Evolutionary conservation across 768 basidiomycete species (phyloP), one percentile per base, ranked within the genome.

Genomic region (Boletus fagicola): DNA sequence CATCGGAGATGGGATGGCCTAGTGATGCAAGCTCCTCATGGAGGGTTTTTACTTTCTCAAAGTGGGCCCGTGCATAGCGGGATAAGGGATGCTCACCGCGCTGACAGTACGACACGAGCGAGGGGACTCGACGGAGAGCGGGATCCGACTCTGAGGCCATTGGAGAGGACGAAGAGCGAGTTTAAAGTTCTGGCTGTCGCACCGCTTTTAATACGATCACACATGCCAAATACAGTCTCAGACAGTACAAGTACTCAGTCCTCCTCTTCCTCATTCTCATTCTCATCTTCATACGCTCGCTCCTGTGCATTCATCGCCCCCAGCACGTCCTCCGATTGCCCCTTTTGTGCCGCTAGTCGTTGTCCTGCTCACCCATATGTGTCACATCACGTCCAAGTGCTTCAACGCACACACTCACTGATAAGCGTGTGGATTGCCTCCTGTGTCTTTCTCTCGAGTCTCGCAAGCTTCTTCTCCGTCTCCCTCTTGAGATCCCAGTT

Each of bases 401-500:
- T 20, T 52, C 30, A 26, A 18, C 33, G 49, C 43, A 20, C 35
- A 6, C 50, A 80, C 93, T 69, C 65, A 98, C 96, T 87, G 66
- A 98, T 98, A 22, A 98, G 81, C 3, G 87, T 90, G 66, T 95
- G 92, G 60, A 98, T 91, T 6, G 94, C 85, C 72, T 95, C 91
- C 59, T 95, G 91, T 2, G 94, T 97, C 74, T 85, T 88, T 64
- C 92, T 77, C 66, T 97, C 94, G n/a, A 98, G 78, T 68, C 86
- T 94, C 9, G 87, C 82, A 47, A 94, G 73, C 70, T 92, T 94
- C 77, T 89, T 92, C 56, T 95, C 92, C 75, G 95, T 85, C 65
- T 98, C 94, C 56, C 94, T 84, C 72, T 94, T 95, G 65, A 97
- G 78, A 71, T 96, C 94, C 94, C 94, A 96, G 73, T 96, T 98